Conservation (phyloP, 768 basidiomycete species). For the Trametes punicea region DNA sequence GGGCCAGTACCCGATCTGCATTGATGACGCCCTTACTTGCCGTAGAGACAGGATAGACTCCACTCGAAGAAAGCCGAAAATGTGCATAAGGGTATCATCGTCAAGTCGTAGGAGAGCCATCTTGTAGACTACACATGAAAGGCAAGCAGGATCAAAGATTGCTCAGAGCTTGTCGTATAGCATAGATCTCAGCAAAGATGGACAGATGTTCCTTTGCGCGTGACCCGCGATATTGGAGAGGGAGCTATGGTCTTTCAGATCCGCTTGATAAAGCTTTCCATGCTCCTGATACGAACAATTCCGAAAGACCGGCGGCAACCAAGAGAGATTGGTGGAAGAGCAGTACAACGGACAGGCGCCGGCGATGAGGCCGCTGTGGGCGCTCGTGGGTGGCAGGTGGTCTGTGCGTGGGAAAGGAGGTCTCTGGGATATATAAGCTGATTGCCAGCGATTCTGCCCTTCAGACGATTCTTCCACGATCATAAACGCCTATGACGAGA, state of each 20-base stretch:
- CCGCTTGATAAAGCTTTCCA: too few species aligned
- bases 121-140: neutral
- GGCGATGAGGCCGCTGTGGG: neutral
- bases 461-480: conserved; percentile 27
- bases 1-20: neutral
- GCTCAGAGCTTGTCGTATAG: too few species aligned
- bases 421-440: neutral
- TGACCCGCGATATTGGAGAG: too few species aligned
- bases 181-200: too few species aligned
- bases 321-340: too few species aligned
- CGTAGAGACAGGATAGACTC: conserved; percentile 30
- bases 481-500: conserved; percentile 45
- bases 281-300: too few species aligned
- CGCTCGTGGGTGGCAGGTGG: neutral
- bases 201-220: too few species aligned
- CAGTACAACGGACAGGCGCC: too few species aligned
- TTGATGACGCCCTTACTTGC: neutral
- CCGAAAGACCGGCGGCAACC: too few species aligned
- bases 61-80: conserved; percentile 36
- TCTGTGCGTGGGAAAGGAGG: conserved; percentile 10
- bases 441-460: neutral
- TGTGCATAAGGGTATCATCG: conserved; percentile 38
- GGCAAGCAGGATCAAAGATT: neutral
- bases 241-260: too few species aligned
- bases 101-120: conserved; percentile 23